Evolutionary conservation across 495 filamentous ascomycete species (phyloP), one percentile per base, ranked within the genome.

Genomic region (Aspergillus olivimuriae): DNA sequence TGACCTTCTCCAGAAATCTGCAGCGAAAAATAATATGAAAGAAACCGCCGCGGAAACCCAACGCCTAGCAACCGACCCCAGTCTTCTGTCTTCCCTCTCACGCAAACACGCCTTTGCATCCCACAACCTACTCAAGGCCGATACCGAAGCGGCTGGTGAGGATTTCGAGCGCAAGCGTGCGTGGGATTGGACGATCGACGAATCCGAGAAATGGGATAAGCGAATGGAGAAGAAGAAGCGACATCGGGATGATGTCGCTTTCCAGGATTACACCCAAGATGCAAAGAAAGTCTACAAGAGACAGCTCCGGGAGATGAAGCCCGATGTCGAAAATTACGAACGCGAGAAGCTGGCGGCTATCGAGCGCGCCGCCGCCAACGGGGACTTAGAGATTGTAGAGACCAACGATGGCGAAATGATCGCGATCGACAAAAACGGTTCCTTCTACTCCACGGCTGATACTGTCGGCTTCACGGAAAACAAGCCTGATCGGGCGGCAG

Each of bases 101-200:
- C 85, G 88, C 42, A 89, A 87, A 54, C 82, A 84, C 52, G 89
- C 86, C 21, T 80, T 89, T 43, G 90, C 90, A 11, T 84, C 85
- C 18, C 87, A 94, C 62, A 97, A 97, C 48, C 82, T 98, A 4
- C 76, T 95, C 23, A 94, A 94, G 68, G 88, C 90, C 11, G 89
- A 95, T 50, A 81, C 84, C 1, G 86, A 86, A 59, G 87, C 86
- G 10, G 72, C 73, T 0, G 90, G 91, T 9, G 87, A 86, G 48
- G 90, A 96, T 62, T 98, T 96, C 56, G 94, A 98, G 66, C 84
- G 92, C 44, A 96, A 97, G 68, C 82, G 94, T 21, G 90, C 91
- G 1, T 97, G 92, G 92, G 94, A 97, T 63, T 97, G 91, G 89
- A 97, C 92, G 0, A 69, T 89, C 12, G 92, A 96, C 19, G 92